Base-by-base conservation (phyloP, 345 rosid genomes). In the Eucalyptus pumila region DNA sequence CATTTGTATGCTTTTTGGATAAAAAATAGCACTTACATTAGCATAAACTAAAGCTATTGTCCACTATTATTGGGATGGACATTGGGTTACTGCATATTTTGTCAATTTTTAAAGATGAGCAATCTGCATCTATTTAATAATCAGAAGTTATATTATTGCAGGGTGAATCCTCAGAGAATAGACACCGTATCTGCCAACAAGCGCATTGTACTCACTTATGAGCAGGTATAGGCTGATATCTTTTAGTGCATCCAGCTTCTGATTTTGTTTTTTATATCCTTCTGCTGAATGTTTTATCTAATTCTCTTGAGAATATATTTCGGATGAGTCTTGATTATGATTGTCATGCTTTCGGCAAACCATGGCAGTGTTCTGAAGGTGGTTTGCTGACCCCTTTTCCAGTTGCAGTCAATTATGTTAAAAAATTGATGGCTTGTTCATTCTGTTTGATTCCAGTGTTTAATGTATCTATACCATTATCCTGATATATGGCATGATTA, bases 91-190 rank as follows among this genome's bases (percentile, higher is more conserved):
- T 19, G 13, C 45, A 67, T 72, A 34, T 34, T 72, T 72, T 34
- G 44, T 72, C 26, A 19, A 72, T 34, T 72, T 72, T 72, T 34
- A 72, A 69, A 9, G 42, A 32, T 69, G 80, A 69, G 80, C 42
- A 32, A 72, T 19, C 13, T 34, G 44, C 81, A 72, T 34, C 81
- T 72, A 21, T 21, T 76, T 21, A 72, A 44, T 19, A 72, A 45
- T 88, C 45, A 27, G 34, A 80, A 72, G 48, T 91, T 32, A 89
- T 47, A 90, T 47, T 91, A 48, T 93, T 93, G 89, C 94, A 97
- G 99, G 91, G 96, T 95, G 91, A 97, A 97, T 91, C 99, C 99
- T 88, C 99, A 97, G 93, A 94, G 99, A 92, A 95, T 97, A 92
- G 99, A 97, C 89, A 88, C 93, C 80, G 90, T 92, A 49, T 93